Conservation (phyloP, 352 stramenopile genomes). For the Globisporangium yorkense region DNA sequence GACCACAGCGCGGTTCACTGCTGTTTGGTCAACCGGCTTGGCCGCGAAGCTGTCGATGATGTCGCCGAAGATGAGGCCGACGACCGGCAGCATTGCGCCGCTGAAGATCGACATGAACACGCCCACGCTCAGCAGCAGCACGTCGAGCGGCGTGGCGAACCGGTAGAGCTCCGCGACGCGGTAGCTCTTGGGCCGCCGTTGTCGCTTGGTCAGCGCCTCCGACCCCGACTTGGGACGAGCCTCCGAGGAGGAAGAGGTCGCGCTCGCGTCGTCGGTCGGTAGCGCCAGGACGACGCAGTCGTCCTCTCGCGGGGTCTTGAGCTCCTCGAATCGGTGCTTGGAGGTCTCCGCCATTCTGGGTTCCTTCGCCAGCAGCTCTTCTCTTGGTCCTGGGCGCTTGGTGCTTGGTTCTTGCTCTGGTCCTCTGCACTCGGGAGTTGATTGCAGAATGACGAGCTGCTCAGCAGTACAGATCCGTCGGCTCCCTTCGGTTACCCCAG, state of each 20-base stretch:
- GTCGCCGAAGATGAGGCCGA: slow-evolving; percentile 15
- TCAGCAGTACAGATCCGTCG: background rate
- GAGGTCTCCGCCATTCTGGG: background rate
- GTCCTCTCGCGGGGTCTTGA: background rate
- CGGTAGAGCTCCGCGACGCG: background rate
- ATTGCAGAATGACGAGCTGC: background rate
- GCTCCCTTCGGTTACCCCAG: too few relatives aligned
- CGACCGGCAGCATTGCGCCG: background rate
- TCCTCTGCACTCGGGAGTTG: background rate
- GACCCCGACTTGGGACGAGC: background rate
- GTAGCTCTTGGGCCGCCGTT: background rate
- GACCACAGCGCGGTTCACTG: slow-evolving; percentile 8
- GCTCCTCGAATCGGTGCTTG: background rate
- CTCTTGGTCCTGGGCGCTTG: background rate
- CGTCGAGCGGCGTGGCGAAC: background rate
- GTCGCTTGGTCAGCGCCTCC: background rate
- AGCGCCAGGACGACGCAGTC: too few relatives aligned
- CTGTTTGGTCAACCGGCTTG: slow-evolving; percentile 5
- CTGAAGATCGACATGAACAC: background rate
- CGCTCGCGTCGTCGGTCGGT: background rate
- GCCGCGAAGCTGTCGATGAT: slow-evolving; percentile 11
- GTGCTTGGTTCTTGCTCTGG: background rate
- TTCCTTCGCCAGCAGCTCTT: background rate
- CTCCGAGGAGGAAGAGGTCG: background rate
- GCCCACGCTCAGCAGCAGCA: background rate